Base-by-base conservation (phyloP, 129 eudicot species). In the Deinandra increscens region DNA sequence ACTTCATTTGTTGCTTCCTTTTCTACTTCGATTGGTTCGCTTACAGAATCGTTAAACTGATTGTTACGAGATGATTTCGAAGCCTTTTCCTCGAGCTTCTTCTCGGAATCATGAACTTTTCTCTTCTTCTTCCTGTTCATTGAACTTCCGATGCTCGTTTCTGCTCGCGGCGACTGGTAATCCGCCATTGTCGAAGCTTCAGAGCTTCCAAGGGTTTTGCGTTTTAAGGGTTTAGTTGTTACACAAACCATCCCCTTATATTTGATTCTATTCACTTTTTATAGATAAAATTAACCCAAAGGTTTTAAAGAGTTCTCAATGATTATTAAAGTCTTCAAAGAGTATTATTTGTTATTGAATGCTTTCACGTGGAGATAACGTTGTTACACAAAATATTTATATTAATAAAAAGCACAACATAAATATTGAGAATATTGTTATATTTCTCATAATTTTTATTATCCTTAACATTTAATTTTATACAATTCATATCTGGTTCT, bases 61-160 rank as follows among this genome's bases (percentile, higher is more conserved):
- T 64, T 36, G 17, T 66, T 42, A 41, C 90, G 87, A 64, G 85
- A 58, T 61, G 68, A 29, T 81, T 91, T 91, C 1, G 81, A 64
- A 49, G 77, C 42, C 23, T 46, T 71, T 37, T 59, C 59, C 14
- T 75, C 50, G 15, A 41, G 58, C 2, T 69, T 83, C 43, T 48
- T 56, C 45, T 41, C 41, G 45, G 49, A 68, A 66, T 69, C 75
- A 17, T 7, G 12, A 42, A 37, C 68, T 74, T 81, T 81, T 66
- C 81, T 77, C 74, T 76, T 87, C 44, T 73, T 84, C 74, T 26
- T 75, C 43, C 63, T 72, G 72, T 79, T 86, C 69, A 58, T 75
- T 46, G 67, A 45, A 41, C 37, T 64, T 61, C 6, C 19, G 72
- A 42, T 72, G 74, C 72, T 67, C 6, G 45, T 51, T 60, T 51